Percentiles rank a stretch among this genome's conserved stretches.
phyloP scores from a whole-genome alignment of 1,139 yeast genomes.

The Kodamaea sp. region DNA sequence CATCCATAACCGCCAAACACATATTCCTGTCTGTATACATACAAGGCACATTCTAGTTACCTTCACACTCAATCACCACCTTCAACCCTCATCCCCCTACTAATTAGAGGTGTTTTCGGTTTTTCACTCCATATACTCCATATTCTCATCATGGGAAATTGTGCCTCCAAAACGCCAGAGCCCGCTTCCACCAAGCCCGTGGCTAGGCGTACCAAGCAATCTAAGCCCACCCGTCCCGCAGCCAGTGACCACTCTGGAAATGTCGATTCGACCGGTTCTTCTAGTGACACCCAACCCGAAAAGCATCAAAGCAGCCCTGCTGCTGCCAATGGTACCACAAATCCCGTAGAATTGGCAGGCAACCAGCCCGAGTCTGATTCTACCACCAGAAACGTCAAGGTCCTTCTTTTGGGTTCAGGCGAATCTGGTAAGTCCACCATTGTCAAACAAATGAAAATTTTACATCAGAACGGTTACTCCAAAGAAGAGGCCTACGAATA shows the following conservation, averaged over 20 bases:
- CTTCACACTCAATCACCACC: no score
- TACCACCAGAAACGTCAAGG: conserved; percentile 51
- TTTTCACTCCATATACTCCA: no score
- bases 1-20: no score
- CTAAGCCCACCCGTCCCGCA: conserved; percentile 5
- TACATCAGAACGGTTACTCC: conserved; percentile 71
- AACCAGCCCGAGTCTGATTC: conserved; percentile 6
- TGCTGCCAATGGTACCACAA: conserved; percentile 6
- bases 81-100: no score
- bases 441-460: conserved; percentile 71
- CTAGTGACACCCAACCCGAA: conserved; percentile 14
- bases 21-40: no score
- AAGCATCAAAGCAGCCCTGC: conserved; percentile 2
- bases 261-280: conserved; percentile 20
- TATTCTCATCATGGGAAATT: no score
- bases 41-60: no score
- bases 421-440: conserved; percentile 81
- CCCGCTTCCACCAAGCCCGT: conserved; percentile 10
- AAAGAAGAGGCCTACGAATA: conserved; percentile 64
- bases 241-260: conserved; percentile 5
- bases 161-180: conserved; percentile 25
- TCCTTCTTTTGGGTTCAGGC: conserved; percentile 72
- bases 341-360: conserved; percentile 12
- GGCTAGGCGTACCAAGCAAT: conserved; percentile 15
- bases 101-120: no score